These are phyloP conservation scores for Lasiosphaeria hispida DNA, from an alignment of 495 filamentous ascomycete genomes.

Conservation along the genomic window DNA sequence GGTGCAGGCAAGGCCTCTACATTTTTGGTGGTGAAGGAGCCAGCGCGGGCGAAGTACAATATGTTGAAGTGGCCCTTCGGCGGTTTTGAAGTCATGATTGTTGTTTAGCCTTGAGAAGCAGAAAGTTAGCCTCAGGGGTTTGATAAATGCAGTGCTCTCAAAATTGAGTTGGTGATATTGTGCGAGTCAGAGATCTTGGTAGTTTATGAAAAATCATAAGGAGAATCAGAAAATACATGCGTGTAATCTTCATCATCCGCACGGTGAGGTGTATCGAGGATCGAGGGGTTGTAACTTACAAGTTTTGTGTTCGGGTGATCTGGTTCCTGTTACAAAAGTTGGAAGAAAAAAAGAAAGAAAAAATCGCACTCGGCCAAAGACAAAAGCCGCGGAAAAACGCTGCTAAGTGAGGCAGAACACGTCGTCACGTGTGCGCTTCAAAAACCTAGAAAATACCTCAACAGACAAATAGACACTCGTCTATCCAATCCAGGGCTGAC, in stretches of 20 bases:
- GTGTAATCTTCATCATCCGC: slow-evolving; percentile 56
- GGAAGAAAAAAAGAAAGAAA: slow-evolving; percentile 8
- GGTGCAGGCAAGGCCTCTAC: slow-evolving; percentile 74
- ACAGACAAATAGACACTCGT: slow-evolving; percentile 1
- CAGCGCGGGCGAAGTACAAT: slow-evolving; percentile 83
- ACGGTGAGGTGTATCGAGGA: neutral
- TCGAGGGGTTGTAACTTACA: slow-evolving; percentile 16
- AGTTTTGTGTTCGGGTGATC: neutral
- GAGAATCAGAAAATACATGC: slow-evolving; percentile 29
- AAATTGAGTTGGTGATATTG: neutral
- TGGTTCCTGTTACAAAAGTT: neutral
- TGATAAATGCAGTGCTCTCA: neutral
- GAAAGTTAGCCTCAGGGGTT: slow-evolving; percentile 19
- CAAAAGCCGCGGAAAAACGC: too few relatives aligned
- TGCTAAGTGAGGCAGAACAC: too few relatives aligned
- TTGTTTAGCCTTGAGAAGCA: slow-evolving; percentile 8
- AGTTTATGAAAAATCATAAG: slow-evolving; percentile 45
- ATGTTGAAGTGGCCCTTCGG: slow-evolving; percentile 66
- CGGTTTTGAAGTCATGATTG: slow-evolving; percentile 39
- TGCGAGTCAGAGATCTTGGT: slow-evolving; percentile 60
- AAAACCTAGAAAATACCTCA: neutral
- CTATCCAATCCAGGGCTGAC: neutral
- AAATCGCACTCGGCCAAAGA: neutral
- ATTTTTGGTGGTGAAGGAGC: slow-evolving; percentile 67
- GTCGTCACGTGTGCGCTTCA: neutral